Percentiles rank a stretch among this genome's conserved stretches.
Conservation (phyloP, 2,329 filamentous ascomycete genomes). For the Fusarium praegraminearum region DNA sequence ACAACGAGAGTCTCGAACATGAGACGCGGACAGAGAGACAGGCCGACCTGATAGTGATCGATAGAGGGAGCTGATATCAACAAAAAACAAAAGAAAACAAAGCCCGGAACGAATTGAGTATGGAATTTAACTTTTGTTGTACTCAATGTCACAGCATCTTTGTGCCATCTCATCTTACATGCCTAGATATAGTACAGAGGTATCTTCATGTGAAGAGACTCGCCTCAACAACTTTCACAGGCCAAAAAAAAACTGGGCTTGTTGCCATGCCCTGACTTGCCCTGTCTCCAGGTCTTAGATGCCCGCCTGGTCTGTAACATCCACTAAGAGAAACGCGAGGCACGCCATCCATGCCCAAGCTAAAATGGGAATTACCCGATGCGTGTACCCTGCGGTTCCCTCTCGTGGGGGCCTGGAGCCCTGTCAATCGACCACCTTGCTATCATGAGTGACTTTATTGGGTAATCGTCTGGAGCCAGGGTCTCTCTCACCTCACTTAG, state of each 20-base stretch:
- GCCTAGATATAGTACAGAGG: background rate
- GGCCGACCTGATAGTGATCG: conserved; percentile 9
- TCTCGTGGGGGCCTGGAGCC: conserved; percentile 45
- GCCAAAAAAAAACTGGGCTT: conserved; percentile 19
- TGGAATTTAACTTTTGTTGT: conserved; percentile 1
- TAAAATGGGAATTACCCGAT: conserved; percentile 44
- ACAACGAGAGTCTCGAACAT: conserved; percentile 12
- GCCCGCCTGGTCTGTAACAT: background rate
- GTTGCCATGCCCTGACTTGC: background rate
- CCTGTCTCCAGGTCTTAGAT: conserved; percentile 11
- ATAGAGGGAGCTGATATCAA: conserved; percentile 24
- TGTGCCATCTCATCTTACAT: conserved; percentile 15
- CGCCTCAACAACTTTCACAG: conserved; percentile 37
- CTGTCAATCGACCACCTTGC: conserved; percentile 48
- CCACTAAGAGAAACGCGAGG: conserved; percentile 33
- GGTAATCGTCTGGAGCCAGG: conserved; percentile 31
- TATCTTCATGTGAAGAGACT: conserved; percentile 16
- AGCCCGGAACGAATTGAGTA: conserved; percentile 21
- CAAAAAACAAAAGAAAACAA: conserved; percentile 13
- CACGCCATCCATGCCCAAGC: conserved; percentile 39
- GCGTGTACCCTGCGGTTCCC: conserved; percentile 14
- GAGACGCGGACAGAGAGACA: conserved; percentile 20
- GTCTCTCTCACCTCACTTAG: background rate
- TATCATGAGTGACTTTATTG: conserved; percentile 47
- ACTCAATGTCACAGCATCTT: background rate